These are phyloP conservation scores for Rhododendron williamsianum DNA, from an alignment of 148 eudicot species.

Conservation along the genomic window DNA sequence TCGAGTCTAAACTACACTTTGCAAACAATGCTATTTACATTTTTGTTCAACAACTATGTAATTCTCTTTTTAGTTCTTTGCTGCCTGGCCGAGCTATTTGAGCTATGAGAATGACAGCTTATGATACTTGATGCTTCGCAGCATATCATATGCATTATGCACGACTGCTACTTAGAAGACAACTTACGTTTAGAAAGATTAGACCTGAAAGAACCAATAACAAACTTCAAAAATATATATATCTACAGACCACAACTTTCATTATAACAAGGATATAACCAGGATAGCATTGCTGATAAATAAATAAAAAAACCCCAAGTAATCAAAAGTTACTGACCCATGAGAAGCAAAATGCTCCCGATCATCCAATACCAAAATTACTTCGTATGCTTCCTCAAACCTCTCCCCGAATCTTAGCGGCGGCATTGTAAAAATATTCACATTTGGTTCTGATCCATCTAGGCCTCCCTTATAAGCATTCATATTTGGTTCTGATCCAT, in stretches of 20 bases:
- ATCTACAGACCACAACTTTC: not conserved
- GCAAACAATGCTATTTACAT: not conserved
- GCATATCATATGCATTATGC: not conserved
- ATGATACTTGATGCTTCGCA: not conserved
- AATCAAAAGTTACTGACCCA: conserved; percentile 48
- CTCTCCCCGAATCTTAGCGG: conserved; percentile 67
- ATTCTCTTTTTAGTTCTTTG: not conserved
- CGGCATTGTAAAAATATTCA: conserved; percentile 50
- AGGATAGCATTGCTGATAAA: not conserved
- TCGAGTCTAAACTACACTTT: not conserved
- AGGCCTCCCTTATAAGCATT: conserved; percentile 19
- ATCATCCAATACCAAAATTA: conserved; percentile 71
- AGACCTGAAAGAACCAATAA: not conserved
- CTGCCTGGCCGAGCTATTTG: not conserved
- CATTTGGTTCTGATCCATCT: conserved; percentile 22
- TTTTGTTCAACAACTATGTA: not conserved
- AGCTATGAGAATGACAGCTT: not conserved
- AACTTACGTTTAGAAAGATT: not conserved
- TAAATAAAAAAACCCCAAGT: not conserved
- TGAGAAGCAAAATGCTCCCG: conserved; percentile 73
- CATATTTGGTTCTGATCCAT: conserved; percentile 22
- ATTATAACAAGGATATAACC: not conserved
- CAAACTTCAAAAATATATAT: not conserved
- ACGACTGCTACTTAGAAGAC: not conserved
- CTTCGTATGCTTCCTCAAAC: conserved; percentile 70